These are phyloP conservation scores for Knufia petricola DNA, from an alignment of 2,329 filamentous ascomycete genomes.

Conservation along the genomic window DNA sequence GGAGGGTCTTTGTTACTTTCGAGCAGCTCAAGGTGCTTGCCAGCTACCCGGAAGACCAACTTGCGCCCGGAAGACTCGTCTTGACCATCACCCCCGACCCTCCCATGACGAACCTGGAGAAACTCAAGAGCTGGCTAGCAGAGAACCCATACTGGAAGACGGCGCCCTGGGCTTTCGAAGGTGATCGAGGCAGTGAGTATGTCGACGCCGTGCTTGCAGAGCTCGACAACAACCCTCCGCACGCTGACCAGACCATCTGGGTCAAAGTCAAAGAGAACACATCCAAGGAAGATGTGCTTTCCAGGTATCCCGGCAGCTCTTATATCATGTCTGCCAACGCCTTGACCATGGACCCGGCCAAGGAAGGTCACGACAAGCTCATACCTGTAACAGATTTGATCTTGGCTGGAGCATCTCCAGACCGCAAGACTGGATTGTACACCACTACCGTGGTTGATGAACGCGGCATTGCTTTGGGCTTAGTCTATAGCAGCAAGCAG, in stretches of 20 bases:
- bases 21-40: conserved; percentile 54
- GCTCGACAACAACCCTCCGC: conserved; percentile 26
- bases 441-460: conserved; percentile 89
- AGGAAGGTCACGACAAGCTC: conserved; percentile 45
- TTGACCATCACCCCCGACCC: conserved; percentile 39
- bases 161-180: conserved; percentile 23
- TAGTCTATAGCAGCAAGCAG: conserved; percentile 90
- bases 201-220: conserved; percentile 33
- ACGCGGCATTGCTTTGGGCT: conserved; percentile 68
- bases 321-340: conserved; percentile 59
- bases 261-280: conserved; percentile 22
- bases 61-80: conserved; percentile 48
- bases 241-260: conserved; percentile 31
- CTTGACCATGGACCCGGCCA: conserved; percentile 57
- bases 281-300: conserved; percentile 19
- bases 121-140: conserved; percentile 33
- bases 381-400: conserved; percentile 64
- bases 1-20: conserved; percentile 70
- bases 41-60: conserved; percentile 35
- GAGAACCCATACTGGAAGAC: conserved; percentile 25
- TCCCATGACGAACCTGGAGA: conserved; percentile 27
- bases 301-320: conserved; percentile 27
- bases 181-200: conserved; percentile 30
- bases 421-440: conserved; percentile 72
- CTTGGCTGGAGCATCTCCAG: conserved; percentile 65